phyloP scores from a whole-genome alignment of 805 yeast genomes.

The Pichia cephalocereana region DNA sequence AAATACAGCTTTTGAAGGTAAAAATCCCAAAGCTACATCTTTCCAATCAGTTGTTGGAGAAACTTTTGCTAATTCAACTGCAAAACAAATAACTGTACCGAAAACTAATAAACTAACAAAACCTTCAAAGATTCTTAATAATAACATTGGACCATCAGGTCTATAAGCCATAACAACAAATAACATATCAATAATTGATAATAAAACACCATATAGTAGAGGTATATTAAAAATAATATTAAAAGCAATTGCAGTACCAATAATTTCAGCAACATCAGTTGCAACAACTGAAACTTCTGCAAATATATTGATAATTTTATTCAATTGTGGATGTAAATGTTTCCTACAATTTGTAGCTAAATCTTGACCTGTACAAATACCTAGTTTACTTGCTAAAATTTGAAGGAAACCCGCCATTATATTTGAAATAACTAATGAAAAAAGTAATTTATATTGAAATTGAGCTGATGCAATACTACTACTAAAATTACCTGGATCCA shows the following conservation, averaged over 20 bases:
- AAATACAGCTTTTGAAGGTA: slow-evolving; percentile 36
- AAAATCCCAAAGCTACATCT: slow-evolving; percentile 64
- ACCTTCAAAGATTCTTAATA: slow-evolving; percentile 72
- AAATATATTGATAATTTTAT: slow-evolving; percentile 55
- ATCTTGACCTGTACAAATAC: slow-evolving; percentile 91
- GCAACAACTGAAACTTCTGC: slow-evolving; percentile 92
- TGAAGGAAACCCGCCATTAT: slow-evolving; percentile 83
- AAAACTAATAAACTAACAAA: slow-evolving; percentile 71
- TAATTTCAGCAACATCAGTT: slow-evolving; percentile 93
- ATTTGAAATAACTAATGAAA: slow-evolving; percentile 71
- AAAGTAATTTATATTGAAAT: slow-evolving; percentile 68
- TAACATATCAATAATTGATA: slow-evolving; percentile 81
- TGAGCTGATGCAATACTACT: slow-evolving; percentile 81
- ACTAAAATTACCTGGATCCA: slow-evolving; percentile 97
- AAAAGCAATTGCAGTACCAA: slow-evolving; percentile 93
- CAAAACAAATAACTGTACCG: slow-evolving; percentile 80
- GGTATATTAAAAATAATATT: slow-evolving; percentile 79
- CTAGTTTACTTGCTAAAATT: slow-evolving; percentile 74
- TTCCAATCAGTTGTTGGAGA: slow-evolving; percentile 41
- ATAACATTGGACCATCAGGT: slow-evolving; percentile 71
- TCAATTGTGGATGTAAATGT: slow-evolving; percentile 56
- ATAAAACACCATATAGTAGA: slow-evolving; percentile 68
- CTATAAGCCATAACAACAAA: slow-evolving; percentile 80
- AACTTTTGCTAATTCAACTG: slow-evolving; percentile 65
- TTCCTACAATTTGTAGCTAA: slow-evolving; percentile 79